These are phyloP conservation scores for Cryptococcus sp. DNA, from an alignment of 1,284 basidiomycete genomes.

Conservation along the genomic window DNA sequence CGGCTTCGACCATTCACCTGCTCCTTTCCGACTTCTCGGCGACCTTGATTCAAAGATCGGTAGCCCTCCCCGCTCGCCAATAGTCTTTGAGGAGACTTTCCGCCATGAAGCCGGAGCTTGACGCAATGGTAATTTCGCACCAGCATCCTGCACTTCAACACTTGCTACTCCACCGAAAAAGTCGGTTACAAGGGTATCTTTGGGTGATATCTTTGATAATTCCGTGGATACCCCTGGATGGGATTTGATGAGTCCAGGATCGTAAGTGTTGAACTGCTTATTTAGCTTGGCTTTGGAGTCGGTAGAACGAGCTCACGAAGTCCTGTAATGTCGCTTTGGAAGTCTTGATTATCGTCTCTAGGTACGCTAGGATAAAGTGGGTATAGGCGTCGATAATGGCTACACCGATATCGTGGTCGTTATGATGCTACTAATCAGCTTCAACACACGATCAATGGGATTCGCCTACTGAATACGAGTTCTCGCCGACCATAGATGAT, in stretches of 20 bases:
- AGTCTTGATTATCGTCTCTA: constrained; percentile 91
- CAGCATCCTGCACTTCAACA: constrained; percentile 56
- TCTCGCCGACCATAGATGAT: constrained; percentile 80
- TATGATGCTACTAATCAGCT: constrained; percentile 63
- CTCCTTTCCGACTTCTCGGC: no score
- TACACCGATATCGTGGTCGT: constrained; percentile 88
- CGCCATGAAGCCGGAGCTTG: constrained; percentile 1
- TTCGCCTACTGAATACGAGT: constrained; percentile 79
- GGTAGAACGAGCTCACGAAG: constrained; percentile 56
- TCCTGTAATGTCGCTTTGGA: constrained; percentile 75
- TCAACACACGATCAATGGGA: not conserved
- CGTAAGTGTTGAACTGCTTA: constrained; percentile 71
- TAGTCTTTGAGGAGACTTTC: not conserved
- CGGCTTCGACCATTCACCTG: not conserved
- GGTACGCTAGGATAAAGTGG: constrained; percentile 82
- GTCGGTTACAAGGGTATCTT: constrained; percentile 77
- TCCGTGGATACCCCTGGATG: constrained; percentile 82
- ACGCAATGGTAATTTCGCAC: constrained; percentile 3
- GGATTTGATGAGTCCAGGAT: constrained; percentile 70
- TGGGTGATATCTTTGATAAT: constrained; percentile 62
- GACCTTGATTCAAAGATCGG: no score
- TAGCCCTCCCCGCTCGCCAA: no score
- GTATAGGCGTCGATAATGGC: constrained; percentile 95
- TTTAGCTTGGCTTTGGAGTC: no score
- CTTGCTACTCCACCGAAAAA: constrained; percentile 92